Evolutionary conservation across 176 grass and related monocot species (phyloP), one percentile per base, ranked within the genome.

Genomic region (Raddia guianensis): DNA sequence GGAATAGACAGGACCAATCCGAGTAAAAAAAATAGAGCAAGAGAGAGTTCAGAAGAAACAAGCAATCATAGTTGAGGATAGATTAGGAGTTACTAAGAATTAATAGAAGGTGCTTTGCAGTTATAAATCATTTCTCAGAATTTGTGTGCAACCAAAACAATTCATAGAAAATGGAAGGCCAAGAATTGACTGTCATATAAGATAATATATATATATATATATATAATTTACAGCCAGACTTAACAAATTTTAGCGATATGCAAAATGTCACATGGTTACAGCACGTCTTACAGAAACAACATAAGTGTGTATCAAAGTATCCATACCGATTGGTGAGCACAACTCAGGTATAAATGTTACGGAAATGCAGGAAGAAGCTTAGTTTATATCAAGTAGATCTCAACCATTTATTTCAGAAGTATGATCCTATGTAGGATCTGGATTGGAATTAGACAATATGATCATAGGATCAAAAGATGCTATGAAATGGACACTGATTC

Each of bases 241-340:
- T 68, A 68, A 70, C n/a, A 49, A 42, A 58, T 61, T 57, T 8
- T 74, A 86, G 50, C 66, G 48, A 63, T 33, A 73, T 71, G 12
- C 34, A 75, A 44, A 44, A 77, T 35, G 44, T 8, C 49, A 3
- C 34, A 42, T 66, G 52, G 13, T 18, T 66, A 57, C 47, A 64
- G 57, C 18, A 58, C 72, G 6, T 61, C 52, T 68, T 52, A 14
- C 33, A 67, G n/a, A 75, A 67, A 27, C 63, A 77, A 68, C n/a
- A 83, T 44, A 63, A 12, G 13, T 72, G 40, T 18, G 34, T 48
- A 53, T 19, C 11, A 7, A 67, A 44, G 19, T 48, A 53, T 19
- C 11, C 11, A 67, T 51, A 46, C 53, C 63, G 76, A 81, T 63
- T 68, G 56, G 71, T 75, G 19, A n/a, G 42, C 37, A 68, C 16